Evolutionary conservation across 2,329 filamentous ascomycete species (phyloP).

Genomic region (Aspergillus viridinutans): DNA sequence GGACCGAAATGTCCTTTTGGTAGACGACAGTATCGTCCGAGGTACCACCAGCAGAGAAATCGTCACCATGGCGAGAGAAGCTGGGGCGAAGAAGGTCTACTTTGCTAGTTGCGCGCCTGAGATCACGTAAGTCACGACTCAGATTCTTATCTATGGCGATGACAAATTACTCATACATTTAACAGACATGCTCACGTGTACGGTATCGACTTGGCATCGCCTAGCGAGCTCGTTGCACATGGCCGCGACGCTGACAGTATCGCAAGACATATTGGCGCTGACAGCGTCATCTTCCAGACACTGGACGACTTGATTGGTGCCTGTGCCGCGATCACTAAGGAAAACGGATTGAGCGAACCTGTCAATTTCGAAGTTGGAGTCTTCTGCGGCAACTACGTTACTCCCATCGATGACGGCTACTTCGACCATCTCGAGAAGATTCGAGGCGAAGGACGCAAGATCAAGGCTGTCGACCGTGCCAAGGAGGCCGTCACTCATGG

Average conservation of each 20-base stretch:
- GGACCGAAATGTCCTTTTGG: constrained; percentile 72
- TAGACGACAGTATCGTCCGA: constrained; percentile 87
- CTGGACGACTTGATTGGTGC: constrained; percentile 75
- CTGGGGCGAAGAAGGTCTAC: constrained; percentile 75
- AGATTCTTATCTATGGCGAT: not conserved
- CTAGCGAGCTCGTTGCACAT: constrained; percentile 67
- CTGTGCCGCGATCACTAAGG: constrained; percentile 64
- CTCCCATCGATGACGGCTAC: constrained; percentile 72
- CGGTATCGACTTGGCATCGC: constrained; percentile 70
- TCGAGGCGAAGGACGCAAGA: constrained; percentile 65
- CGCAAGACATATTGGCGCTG: constrained; percentile 65
- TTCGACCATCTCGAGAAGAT: constrained; percentile 74
- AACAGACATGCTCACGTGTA: constrained; percentile 74
- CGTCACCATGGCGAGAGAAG: constrained; percentile 78
- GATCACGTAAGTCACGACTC: constrained; percentile 52
- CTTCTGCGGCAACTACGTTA: constrained; percentile 84
- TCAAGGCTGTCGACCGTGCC: constrained; percentile 62
- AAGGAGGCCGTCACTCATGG: constrained; percentile 62
- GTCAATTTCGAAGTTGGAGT: constrained; percentile 83
- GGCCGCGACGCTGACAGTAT: constrained; percentile 59
- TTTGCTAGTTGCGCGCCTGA: constrained; percentile 79
- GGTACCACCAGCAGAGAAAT: constrained; percentile 79
- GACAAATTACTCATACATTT: constrained; percentile 5
- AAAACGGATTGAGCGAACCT: constrained; percentile 51
- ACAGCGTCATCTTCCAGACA: constrained; percentile 71